phyloP scores from a whole-genome alignment of 768 basidiomycete genomes.

The Rhodotorula babjevae region DNA sequence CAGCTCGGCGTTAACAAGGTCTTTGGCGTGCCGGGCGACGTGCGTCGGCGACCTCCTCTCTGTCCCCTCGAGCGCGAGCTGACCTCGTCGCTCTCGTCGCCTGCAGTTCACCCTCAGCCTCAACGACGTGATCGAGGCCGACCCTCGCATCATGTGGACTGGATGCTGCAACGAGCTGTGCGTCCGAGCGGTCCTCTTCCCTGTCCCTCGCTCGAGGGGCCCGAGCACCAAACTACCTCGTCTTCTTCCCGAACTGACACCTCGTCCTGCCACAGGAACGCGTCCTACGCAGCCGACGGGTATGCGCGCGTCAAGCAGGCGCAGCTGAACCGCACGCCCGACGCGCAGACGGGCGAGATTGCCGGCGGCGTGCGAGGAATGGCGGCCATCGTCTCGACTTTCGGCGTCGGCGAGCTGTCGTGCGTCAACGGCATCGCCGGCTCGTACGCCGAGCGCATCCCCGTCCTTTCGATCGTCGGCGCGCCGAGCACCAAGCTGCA shows the following conservation, averaged over 20 bases:
- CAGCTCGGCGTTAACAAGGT: slow-evolving; percentile 29
- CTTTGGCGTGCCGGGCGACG: slow-evolving; percentile 34
- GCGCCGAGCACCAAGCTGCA: slow-evolving; percentile 71
- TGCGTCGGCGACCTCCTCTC: not conserved
- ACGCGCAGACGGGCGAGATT: slow-evolving; percentile 12
- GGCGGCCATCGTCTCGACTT: slow-evolving; percentile 56
- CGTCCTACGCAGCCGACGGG: slow-evolving; percentile 77
- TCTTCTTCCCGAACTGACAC: slow-evolving; percentile 26
- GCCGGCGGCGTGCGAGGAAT: slow-evolving; percentile 35
- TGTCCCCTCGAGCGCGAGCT: not conserved
- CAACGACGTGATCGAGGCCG: slow-evolving; percentile 35
- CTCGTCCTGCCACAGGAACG: slow-evolving; percentile 54
- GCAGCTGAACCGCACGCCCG: slow-evolving; percentile 27
- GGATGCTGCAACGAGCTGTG: slow-evolving; percentile 32
- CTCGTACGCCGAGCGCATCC: slow-evolving; percentile 75
- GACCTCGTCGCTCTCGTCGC: not conserved
- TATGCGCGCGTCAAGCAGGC: slow-evolving; percentile 80
- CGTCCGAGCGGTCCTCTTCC: not conserved
- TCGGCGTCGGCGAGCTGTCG: slow-evolving; percentile 86
- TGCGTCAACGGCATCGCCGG: slow-evolving; percentile 72
- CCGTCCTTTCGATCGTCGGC: slow-evolving; percentile 81
- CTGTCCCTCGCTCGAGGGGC: not conserved
- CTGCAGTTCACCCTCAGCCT: slow-evolving; percentile 39
- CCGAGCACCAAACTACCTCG: slow-evolving; percentile 52
- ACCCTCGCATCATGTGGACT: slow-evolving; percentile 33